A percentile compares a stretch with the other conserved stretches of the same genome.
Evolutionary conservation across 108 stramenopile genomes (phyloP).

Genomic region (Cyclotella cryptica): DNA sequence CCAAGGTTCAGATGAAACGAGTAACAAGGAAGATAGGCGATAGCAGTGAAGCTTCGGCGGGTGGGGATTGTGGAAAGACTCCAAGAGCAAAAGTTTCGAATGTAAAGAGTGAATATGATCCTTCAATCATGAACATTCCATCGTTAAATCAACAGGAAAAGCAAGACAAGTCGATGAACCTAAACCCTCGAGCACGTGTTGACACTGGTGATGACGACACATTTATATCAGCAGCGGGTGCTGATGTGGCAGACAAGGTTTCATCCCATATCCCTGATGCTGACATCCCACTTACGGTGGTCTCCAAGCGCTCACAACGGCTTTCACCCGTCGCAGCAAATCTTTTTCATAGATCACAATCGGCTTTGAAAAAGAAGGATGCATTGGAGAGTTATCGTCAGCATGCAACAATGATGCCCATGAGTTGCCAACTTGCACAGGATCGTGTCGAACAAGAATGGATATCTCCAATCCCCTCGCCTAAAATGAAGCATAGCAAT

Average conservation of each 20-base stretch:
- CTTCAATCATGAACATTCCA: conserved; percentile 24
- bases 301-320: background rate
- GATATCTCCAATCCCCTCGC: conserved; percentile 44
- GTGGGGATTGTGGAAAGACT: background rate
- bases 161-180: background rate
- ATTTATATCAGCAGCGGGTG: background rate
- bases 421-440: background rate
- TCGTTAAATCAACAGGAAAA: background rate
- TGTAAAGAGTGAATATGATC: conserved; percentile 22
- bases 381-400: conserved; percentile 49
- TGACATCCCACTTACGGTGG: background rate
- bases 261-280: conserved; percentile 15
- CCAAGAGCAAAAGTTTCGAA: background rate
- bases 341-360: background rate
- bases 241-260: background rate
- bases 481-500: conserved; percentile 11
- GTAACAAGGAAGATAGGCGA: background rate
- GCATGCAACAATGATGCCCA: background rate
- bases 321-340: conserved; percentile 13
- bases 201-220: conserved; percentile 8
- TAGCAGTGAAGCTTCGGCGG: background rate
- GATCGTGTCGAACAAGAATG: background rate
- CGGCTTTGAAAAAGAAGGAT: conserved; percentile 44
- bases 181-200: background rate
- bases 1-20: background rate